Conservation (phyloP, 805 yeast genomes). For the Wickerhamiella nectarea region DNA sequence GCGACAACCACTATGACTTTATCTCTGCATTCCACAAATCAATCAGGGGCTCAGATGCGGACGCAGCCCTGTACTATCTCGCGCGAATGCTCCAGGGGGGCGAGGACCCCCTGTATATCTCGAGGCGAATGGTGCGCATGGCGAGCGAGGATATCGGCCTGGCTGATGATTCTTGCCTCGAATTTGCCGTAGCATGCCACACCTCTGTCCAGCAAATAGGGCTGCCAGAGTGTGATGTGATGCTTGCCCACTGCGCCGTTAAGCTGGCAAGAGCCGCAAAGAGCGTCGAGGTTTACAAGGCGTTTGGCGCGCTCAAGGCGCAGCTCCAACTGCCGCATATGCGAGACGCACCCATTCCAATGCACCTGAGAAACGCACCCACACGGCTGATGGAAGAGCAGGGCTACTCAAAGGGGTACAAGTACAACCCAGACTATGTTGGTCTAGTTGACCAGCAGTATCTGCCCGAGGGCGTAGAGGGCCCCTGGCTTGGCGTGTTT, state of each 20-base stretch:
- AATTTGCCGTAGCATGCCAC: conserved; percentile 75
- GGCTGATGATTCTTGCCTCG: conserved; percentile 67
- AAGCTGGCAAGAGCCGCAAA: conserved; percentile 75
- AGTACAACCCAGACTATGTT: conserved; percentile 74
- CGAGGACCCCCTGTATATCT: conserved; percentile 80
- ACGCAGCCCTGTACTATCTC: conserved; percentile 79
- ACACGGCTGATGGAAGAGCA: conserved; percentile 77
- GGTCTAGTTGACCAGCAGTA: conserved; percentile 59
- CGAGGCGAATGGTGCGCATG: conserved; percentile 82
- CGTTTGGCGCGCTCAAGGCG: conserved; percentile 55
- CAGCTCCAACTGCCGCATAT: conserved; percentile 44
- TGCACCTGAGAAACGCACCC: conserved; percentile 88
- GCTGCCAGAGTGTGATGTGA: conserved; percentile 83
- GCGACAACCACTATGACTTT: conserved; percentile 88
- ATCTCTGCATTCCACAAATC: conserved; percentile 93
- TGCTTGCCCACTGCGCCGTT: conserved; percentile 86
- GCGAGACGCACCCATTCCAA: conserved; percentile 44
- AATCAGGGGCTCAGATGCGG: conserved; percentile 75
- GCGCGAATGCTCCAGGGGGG: conserved; percentile 87
- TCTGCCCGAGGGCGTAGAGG: conserved; percentile 43
- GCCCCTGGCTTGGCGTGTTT: conserved; percentile 7
- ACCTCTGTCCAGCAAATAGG: conserved; percentile 85
- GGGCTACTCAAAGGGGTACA: conserved; percentile 74
- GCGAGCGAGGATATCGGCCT: conserved; percentile 93
- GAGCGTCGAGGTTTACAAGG: conserved; percentile 74